Evolutionary conservation across 2,329 filamentous ascomycete species (phyloP), one percentile per base, ranked within the genome.

Genomic region (Emericellopsis cladophorae): DNA sequence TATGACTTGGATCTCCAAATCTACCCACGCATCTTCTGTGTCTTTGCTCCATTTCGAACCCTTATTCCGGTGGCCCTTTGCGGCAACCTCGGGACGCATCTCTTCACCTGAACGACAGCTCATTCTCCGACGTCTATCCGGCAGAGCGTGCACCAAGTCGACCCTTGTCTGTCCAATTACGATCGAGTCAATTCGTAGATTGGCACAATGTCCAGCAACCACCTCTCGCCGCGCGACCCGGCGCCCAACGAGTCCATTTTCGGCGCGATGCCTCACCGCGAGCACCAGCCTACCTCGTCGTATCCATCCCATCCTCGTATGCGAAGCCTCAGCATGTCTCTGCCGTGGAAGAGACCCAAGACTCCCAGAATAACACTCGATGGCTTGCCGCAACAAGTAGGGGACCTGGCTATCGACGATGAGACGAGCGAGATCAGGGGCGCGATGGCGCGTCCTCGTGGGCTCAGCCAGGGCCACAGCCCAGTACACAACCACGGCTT

Each of bases 271-370:
- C 14, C 35, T 22, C 35, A 36, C 7, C 16, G 35, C 14, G 35
- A 21, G 35, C 18, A 24, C 35, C 35, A 22, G 12, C 35, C 35
- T 4, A 9, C 26, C 26, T 29, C 26, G 26, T 29, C 26, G 26
- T 29, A 29, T 14, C 31, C 31, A 14, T 18, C 10, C 36, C 16
- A 42, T 29, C 14, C 14, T 32, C 41, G 36, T 15, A 39, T 31
- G 10, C 64, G 69, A 40, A 72, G 68, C 54, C 57, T 68, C 50
- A 75, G 69, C 53, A 56, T 68, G 37, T 70, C 69, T 7, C 50
- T 72, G 12, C 60, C 66, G 7, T 72, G 68, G 67, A 65, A 65
- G 36, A 66, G 63, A 34, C 64, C 66, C 23, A 72, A 68, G 51
- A 65, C 66, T 1, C 52, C 61, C 18, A 45, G 62, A 8, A 56